Conservation (phyloP, 2,329 filamentous ascomycete genomes). For the Fusarium torulosum region DNA sequence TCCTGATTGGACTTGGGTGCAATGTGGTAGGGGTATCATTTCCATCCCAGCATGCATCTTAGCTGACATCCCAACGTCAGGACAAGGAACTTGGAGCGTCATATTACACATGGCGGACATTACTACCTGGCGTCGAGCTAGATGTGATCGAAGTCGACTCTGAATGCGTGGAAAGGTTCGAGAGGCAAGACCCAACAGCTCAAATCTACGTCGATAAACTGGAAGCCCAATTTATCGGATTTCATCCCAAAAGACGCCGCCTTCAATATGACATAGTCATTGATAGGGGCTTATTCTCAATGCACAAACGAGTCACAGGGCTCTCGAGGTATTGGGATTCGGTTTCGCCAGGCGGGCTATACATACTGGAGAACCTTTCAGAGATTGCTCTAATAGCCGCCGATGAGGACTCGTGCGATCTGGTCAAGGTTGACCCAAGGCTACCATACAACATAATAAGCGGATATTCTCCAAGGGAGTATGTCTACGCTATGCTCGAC, state of each 20-base stretch:
- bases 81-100: background rate
- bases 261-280: constrained; percentile 54
- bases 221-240: background rate
- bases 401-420: constrained; percentile 8
- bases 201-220: background rate
- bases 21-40: constrained; percentile 48
- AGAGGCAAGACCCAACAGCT: background rate
- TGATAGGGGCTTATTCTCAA: constrained; percentile 56
- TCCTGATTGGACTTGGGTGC: constrained; percentile 59
- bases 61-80: background rate
- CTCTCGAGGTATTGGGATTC: constrained; percentile 54
- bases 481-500: constrained; percentile 46
- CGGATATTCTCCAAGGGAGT: constrained; percentile 1
- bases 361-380: constrained; percentile 53
- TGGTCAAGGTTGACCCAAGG: background rate
- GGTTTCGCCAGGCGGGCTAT: constrained; percentile 54
- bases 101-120: background rate
- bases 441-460: background rate
- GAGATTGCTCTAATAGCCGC: too few species aligned
- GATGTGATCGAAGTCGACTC: background rate
- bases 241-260: background rate
- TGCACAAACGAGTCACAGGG: constrained; percentile 54
- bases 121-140: background rate
- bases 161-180: background rate
- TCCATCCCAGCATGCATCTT: constrained; percentile 30